phyloP scores from a whole-genome alignment of 176 grass and related monocot species.

The Eleusine indica region DNA sequence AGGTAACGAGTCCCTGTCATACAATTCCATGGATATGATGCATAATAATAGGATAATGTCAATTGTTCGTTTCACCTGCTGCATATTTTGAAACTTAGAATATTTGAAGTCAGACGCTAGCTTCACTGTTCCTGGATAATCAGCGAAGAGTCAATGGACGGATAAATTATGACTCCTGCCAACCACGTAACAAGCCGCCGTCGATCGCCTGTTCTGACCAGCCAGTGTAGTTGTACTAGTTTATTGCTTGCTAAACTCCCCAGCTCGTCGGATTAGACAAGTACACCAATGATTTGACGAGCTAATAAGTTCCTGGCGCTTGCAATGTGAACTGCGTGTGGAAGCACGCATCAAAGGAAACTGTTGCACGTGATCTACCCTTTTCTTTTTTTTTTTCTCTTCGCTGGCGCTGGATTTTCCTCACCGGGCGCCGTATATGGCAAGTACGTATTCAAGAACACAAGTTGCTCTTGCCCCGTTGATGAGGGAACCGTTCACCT shows the following conservation, averaged over 20 bases:
- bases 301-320: background rate
- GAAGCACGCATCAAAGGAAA: background rate
- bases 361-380: background rate
- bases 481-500: background rate
- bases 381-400: background rate
- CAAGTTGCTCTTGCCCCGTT: background rate
- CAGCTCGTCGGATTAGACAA: background rate
- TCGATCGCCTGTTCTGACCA: constrained; percentile 16
- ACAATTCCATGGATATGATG: background rate
- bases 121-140: background rate
- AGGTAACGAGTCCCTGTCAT: constrained; percentile 3
- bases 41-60: background rate
- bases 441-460: background rate
- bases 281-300: background rate
- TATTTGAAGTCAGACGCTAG: constrained; percentile 13
- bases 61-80: constrained; percentile 17
- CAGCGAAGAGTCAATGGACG: background rate
- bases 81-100: background rate
- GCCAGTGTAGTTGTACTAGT: background rate
- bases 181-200: background rate
- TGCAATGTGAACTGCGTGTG: constrained; percentile 1
- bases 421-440: background rate
- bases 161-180: constrained; percentile 5
- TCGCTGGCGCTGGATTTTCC: background rate
- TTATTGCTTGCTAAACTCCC: background rate